These are phyloP conservation scores for Hypomontagnella submonticulosa DNA, from an alignment of 495 filamentous ascomycete genomes.

Conservation along the genomic window DNA sequence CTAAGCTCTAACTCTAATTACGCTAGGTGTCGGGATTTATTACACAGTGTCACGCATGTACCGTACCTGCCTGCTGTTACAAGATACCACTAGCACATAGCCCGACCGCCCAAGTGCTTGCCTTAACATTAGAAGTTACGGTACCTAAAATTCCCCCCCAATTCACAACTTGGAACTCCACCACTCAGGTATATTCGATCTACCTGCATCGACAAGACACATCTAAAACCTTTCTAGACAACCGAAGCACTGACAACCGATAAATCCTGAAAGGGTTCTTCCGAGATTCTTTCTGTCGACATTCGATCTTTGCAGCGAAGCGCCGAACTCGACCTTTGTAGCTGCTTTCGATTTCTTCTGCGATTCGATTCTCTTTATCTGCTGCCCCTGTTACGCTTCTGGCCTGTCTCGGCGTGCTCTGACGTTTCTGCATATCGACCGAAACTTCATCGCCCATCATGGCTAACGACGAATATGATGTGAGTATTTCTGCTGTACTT, in stretches of 20 bases:
- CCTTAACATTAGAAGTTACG: constrained; percentile 22
- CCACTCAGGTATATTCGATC: constrained; percentile 37
- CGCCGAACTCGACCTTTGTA: constrained; percentile 37
- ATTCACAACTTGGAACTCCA: constrained; percentile 33
- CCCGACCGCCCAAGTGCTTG: constrained; percentile 35
- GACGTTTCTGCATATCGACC: constrained; percentile 19
- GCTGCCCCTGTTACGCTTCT: constrained; percentile 15
- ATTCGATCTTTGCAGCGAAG: constrained; percentile 13
- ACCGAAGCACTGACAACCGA: constrained; percentile 25
- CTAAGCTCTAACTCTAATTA: constrained; percentile 1
- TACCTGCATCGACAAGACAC: constrained; percentile 35
- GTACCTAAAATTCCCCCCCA: constrained; percentile 39
- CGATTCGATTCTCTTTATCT: constrained; percentile 37
- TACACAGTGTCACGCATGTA: not conserved
- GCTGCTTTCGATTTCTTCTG: constrained; percentile 38
- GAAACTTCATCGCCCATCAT: constrained; percentile 62
- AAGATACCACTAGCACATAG: constrained; percentile 6
- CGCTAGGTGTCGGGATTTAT: not conserved
- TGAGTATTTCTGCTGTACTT: constrained; percentile 62
- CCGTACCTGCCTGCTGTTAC: constrained; percentile 13
- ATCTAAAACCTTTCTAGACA: constrained; percentile 32
- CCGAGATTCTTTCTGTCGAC: constrained; percentile 10
- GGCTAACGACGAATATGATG: constrained; percentile 99
- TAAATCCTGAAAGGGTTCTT: constrained; percentile 12
- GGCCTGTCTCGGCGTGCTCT: constrained; percentile 1